These are phyloP conservation scores for Priceomyces haplophilus DNA, from an alignment of 805 yeast genomes.

Conservation along the genomic window DNA sequence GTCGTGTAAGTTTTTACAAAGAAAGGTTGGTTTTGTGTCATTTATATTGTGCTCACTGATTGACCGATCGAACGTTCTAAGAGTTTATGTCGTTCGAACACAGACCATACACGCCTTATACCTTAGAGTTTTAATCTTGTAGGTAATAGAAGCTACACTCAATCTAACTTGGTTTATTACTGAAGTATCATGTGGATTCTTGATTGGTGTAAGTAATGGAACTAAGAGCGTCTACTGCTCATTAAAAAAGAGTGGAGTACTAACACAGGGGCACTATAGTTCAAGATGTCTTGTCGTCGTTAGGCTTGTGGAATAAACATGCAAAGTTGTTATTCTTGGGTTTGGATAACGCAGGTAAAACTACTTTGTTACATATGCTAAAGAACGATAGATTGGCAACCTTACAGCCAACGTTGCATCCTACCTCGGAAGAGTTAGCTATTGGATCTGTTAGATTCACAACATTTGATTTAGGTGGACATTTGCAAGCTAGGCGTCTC, in stretches of 20 bases:
- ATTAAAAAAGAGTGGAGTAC: constrained; percentile 1
- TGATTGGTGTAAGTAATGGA: constrained; percentile 34
- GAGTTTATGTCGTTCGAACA: background rate
- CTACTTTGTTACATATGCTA: constrained; percentile 47
- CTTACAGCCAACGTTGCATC: constrained; percentile 96
- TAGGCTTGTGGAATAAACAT: constrained; percentile 49
- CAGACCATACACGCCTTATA: background rate
- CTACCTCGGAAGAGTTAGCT: constrained; percentile 96
- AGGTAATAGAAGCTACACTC: background rate
- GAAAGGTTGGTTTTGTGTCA: background rate
- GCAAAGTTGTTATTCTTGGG: constrained; percentile 47
- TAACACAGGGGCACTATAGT: constrained; percentile 20
- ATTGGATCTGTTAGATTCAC: constrained; percentile 96
- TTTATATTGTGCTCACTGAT: too few relatives aligned
- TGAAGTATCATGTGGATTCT: constrained; percentile 31
- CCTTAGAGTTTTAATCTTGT: background rate
- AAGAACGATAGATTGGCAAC: constrained; percentile 96
- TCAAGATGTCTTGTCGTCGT: constrained; percentile 44
- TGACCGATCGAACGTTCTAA: background rate
- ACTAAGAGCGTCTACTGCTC: too few relatives aligned
- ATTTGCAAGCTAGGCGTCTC: constrained; percentile 96
- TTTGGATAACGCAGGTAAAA: constrained; percentile 47
- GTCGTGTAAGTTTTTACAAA: too few relatives aligned
- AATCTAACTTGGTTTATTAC: background rate
- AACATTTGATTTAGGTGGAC: constrained; percentile 98